Percentiles rank a stretch among this genome's conserved stretches.
Conservation (phyloP, 257 asterid genomes). For the Scutellaria galericulata region DNA sequence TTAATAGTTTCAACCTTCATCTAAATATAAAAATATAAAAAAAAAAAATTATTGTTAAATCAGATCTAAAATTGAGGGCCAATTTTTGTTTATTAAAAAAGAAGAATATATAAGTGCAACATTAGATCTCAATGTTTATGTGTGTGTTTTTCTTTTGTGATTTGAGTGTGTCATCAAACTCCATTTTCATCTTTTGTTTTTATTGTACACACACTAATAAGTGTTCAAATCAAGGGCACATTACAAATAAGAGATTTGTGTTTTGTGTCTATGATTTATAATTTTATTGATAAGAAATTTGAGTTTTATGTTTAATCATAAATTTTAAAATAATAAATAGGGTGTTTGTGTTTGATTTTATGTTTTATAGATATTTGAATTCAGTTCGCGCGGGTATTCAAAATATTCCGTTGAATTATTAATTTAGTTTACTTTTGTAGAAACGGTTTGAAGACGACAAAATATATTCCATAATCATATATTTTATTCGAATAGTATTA, state of each 20-base stretch:
- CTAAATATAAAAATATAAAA: not conserved
- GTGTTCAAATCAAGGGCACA: not conserved
- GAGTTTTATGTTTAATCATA: not conserved
- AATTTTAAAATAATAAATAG: too few relatives aligned
- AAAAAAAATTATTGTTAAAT: not conserved
- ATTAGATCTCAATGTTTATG: too few relatives aligned
- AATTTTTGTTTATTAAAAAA: too few relatives aligned
- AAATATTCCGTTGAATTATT: not conserved
- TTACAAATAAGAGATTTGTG: not conserved
- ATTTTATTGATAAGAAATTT: not conserved
- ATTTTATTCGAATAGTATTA: too few relatives aligned
- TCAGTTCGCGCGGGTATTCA: not conserved
- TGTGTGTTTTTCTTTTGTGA: not conserved
- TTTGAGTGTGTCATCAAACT: not conserved
- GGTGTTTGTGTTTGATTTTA: not conserved
- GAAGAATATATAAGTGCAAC: too few relatives aligned
- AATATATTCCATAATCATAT: not conserved
- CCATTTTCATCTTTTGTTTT: not conserved
- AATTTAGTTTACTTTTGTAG: slow-evolving; percentile 4
- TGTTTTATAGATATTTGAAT: not conserved
- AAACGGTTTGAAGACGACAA: slow-evolving; percentile 8
- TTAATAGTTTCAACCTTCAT: not conserved
- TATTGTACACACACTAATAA: not conserved
- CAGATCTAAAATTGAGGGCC: not conserved
- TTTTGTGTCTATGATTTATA: slow-evolving; percentile 2